phyloP scores from a whole-genome alignment of 208 protist species.

The Trypanosoma congolense region DNA sequence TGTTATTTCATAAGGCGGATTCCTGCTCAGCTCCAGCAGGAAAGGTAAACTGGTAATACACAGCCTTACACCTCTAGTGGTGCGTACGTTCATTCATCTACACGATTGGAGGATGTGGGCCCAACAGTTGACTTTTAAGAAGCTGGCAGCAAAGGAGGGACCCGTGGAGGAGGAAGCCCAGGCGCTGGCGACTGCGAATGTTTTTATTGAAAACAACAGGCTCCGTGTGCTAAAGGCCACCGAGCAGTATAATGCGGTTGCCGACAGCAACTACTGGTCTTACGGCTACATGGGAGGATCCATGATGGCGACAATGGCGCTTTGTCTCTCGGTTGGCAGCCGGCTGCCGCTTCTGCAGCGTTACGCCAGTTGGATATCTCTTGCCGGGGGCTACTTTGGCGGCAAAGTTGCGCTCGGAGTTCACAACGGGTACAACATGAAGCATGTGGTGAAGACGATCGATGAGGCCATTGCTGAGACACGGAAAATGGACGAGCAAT shows the following conservation, averaged over 20 bases:
- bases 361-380: conserved; percentile 72
- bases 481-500: conserved; percentile 63
- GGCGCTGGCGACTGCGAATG: conserved; percentile 58
- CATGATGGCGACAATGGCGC: conserved; percentile 65
- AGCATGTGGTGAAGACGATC: conserved; percentile 45
- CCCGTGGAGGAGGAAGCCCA: conserved; percentile 64
- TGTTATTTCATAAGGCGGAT: too few relatives aligned
- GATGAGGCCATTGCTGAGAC: conserved; percentile 62
- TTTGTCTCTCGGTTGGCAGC: conserved; percentile 55
- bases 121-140: conserved; percentile 22
- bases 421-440: conserved; percentile 53
- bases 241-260: conserved; percentile 54
- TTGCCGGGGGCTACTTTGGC: conserved; percentile 75
- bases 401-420: conserved; percentile 54
- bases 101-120: conserved; percentile 17
- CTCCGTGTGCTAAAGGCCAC: conserved; percentile 41
- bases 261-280: conserved; percentile 73
- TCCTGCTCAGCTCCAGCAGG: too few relatives aligned
- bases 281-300: conserved; percentile 80
- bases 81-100: too few relatives aligned
- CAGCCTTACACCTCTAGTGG: too few relatives aligned
- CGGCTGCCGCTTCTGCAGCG: conserved; percentile 56
- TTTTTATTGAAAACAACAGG: conserved; percentile 73
- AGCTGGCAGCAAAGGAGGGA: conserved; percentile 33
- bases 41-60: too few relatives aligned